Evolutionary conservation across 352 stramenopile species (phyloP).

Genomic region (Thalassiosira ordinaria): DNA sequence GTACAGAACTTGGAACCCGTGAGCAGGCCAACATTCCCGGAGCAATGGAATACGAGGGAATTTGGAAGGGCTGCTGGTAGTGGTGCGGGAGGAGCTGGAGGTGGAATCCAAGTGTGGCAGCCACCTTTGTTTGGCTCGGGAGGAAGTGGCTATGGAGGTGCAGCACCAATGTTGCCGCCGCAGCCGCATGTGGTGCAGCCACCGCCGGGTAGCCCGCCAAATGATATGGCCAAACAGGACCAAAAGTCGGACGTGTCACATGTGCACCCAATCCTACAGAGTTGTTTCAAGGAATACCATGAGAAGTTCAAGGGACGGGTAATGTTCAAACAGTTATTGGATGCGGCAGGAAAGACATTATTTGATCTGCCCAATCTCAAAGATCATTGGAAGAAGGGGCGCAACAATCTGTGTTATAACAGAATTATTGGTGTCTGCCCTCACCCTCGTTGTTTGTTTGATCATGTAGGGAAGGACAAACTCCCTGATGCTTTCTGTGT

Average conservation of each 20-base stretch:
- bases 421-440: neutral
- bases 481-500: neutral
- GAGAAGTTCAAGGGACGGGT: neutral
- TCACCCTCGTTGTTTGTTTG: neutral
- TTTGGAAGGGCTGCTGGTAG: no score
- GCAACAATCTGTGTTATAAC: neutral
- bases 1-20: neutral
- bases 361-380: neutral
- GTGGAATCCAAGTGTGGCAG: no score
- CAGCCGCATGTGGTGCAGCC: no score
- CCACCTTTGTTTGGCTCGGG: no score
- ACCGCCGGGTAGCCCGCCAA: no score
- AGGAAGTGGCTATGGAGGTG: no score
- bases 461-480: neutral
- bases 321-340: neutral
- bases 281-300: neutral
- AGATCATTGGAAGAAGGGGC: neutral
- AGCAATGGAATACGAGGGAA: neutral
- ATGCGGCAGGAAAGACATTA: neutral
- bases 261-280: neutral
- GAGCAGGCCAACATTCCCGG: neutral
- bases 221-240: no score
- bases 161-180: no score
- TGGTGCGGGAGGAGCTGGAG: no score
- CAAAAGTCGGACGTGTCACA: no score